Base-by-base conservation (phyloP, 805 yeast genomes). In the Candida vartiovaarae region DNA sequence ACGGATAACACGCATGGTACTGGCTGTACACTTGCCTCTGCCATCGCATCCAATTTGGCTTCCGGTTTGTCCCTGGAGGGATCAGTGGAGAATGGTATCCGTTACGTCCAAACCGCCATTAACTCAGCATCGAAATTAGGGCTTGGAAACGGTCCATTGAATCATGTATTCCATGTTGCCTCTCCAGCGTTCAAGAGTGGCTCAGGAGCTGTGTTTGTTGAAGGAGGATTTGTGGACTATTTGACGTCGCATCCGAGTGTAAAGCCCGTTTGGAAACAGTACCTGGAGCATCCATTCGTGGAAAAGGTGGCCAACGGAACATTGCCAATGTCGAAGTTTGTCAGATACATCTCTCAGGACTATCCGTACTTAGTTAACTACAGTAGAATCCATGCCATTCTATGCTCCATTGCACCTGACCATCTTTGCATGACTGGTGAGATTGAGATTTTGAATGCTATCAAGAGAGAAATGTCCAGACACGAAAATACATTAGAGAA, bases 11-110 rank as follows among this genome's bases (percentile, higher is more conserved):
- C 86, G 1, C 96, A 89, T 60, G 96, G 96, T 9, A 86, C 96
- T 4, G 96, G 96, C 1, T 89, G 96, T 62, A 84, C 96, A 0
- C 67, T 89, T 40, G 79, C 95, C 0, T 80, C 95, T 1, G 73
- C 95, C 0, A 82, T 89, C 49, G 81, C 93, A 0, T 79, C 93
- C 2, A 78, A 84, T 52, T 52, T 87, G 26, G 90, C 95, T 3
- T 68, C 68, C 32, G 82, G 81, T 0, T 50, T 57, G 32, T 31
- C 66, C 0, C 54, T 85, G 7, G 49, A 53, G 3, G 69, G 68
- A 3, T 68, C 95, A 0, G 74, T 84, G 6, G 68, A 69, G 7
- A 64, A 71, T 23, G 77, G 83, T 0, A 74, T 86, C 39, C 74
- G 74, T 49, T 89, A 76, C 56, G 80, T 87, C 10, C 88, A 80